Base-by-base conservation (phyloP, 257 asterid species). In the Solanum appendiculatum region DNA sequence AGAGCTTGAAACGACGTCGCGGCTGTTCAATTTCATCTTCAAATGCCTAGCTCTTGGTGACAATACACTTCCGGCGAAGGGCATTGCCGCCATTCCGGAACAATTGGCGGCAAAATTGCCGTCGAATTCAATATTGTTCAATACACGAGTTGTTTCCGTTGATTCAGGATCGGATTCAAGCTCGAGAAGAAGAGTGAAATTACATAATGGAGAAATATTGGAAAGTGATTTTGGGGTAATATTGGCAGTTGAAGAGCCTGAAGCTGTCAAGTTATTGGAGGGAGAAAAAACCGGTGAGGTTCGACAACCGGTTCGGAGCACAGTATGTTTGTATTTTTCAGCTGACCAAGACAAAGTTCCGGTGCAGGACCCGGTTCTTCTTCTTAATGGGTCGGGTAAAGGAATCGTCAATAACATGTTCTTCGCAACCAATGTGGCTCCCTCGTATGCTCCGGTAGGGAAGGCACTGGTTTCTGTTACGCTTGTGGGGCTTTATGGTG, bases 381-480 rank as follows among this genome's bases (percentile, higher is more conserved):
- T 94, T 20, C 86, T 97, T 15, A 97, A 97, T 40, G 98, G 99
- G 13, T 92, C 98, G 81, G 93, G 94, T 34, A 84, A 72, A 39
- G 99, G 99, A 78, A 94, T 95, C 9, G 95, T 97, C 89, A 95
- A 97, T 87, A 97, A 95, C 93, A 95, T 97, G 99, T 97, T 94
- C 66, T 95, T 94, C 31, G 95, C 98, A 0, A 94, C 96, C 37
- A 97, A 94, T 86, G 99, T 97, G 87, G 98, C 94, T 44, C 93
- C 93, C 10, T 92, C 97, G 0, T 95, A 94, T 73, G 99, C 92
- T 64, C 98, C 98, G 1, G 88, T 86, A 0, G 98, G 97, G n/a
- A 95, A 95, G 88, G 98, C 93, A 3, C 80, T 97, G 93, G 95
- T 93, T 29, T 97, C 99, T 0, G 96, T 95, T 0, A 91, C 98